Evolutionary conservation across 2,329 filamentous ascomycete species (phyloP).

Genomic region (Penicillium sp.): DNA sequence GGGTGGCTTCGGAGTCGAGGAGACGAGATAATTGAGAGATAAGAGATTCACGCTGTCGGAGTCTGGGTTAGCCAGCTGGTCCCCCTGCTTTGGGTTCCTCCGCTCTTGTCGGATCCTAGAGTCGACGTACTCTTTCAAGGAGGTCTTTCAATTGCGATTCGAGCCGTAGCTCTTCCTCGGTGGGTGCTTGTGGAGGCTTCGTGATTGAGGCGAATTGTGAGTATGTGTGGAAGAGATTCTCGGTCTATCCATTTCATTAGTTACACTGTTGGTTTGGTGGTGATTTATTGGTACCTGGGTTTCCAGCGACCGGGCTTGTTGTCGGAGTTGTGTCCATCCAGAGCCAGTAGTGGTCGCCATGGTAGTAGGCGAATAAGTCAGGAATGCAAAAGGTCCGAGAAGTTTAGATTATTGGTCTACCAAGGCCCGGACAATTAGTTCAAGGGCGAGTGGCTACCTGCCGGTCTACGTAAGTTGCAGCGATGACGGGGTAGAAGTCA

Average conservation of each 20-base stretch:
- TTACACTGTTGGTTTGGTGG: slow-evolving; percentile 3
- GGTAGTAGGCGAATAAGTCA: slow-evolving; percentile 8
- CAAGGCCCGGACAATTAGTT: background rate
- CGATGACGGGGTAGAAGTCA: slow-evolving; percentile 5
- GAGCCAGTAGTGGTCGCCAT: slow-evolving; percentile 61
- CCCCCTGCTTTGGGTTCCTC: background rate
- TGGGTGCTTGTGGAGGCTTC: slow-evolving; percentile 78
- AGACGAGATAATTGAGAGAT: slow-evolving; percentile 82
- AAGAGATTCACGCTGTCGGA: slow-evolving; percentile 71
- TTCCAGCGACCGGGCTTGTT: slow-evolving; percentile 86
- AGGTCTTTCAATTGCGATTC: slow-evolving; percentile 83
- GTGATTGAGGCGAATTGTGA: slow-evolving; percentile 84
- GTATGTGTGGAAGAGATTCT: slow-evolving; percentile 70
- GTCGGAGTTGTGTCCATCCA: slow-evolving; percentile 91
- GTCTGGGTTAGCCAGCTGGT: slow-evolving; percentile 8
- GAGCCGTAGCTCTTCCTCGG: slow-evolving; percentile 77
- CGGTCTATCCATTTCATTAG: slow-evolving; percentile 62
- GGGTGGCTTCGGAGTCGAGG: slow-evolving; percentile 85
- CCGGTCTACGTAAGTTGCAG: slow-evolving; percentile 11
- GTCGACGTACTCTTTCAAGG: slow-evolving; percentile 54
- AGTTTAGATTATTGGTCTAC: background rate
- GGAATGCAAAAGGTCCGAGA: background rate
- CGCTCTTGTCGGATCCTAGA: background rate
- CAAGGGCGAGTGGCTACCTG: slow-evolving; percentile 2
- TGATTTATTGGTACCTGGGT: slow-evolving; percentile 68